Percentiles rank a stretch among this genome's conserved stretches.
Evolutionary conservation across 2,329 filamentous ascomycete genomes (phyloP).

Genomic region (Fusarium dimerum): DNA sequence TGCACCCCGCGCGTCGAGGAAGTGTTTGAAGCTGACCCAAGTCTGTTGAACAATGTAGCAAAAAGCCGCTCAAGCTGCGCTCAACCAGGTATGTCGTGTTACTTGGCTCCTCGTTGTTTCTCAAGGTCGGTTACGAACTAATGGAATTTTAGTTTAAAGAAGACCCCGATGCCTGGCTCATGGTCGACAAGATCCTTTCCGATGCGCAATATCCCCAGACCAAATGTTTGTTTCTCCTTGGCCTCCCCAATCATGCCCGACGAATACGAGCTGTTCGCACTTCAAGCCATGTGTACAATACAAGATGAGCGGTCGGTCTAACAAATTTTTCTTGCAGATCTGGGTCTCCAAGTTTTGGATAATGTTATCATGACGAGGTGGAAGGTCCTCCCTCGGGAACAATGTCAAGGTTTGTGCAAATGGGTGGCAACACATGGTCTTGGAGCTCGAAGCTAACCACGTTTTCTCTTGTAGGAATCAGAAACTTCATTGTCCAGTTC

Average conservation of each 20-base stretch:
- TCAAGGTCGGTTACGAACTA: slow-evolving; percentile 9
- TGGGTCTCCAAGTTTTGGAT: slow-evolving; percentile 94
- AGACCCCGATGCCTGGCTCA: slow-evolving; percentile 95
- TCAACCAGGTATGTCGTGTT: slow-evolving; percentile 76
- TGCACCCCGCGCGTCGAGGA: slow-evolving; percentile 21
- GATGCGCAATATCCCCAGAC: slow-evolving; percentile 93
- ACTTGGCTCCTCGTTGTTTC: slow-evolving; percentile 2
- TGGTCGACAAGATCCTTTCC: slow-evolving; percentile 95
- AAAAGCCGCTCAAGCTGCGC: slow-evolving; percentile 89
- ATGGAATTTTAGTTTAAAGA: slow-evolving; percentile 79
- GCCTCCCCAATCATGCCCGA: slow-evolving; percentile 6
- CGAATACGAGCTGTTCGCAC: not conserved
- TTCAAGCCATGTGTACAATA: not conserved
- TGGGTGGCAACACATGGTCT: slow-evolving; percentile 1
- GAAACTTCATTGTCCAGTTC: slow-evolving; percentile 98
- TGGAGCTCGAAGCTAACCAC: slow-evolving; percentile 12
- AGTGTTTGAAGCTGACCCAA: slow-evolving; percentile 18
- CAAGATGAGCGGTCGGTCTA: slow-evolving; percentile 19
- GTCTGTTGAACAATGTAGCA: slow-evolving; percentile 61
- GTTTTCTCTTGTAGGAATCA: slow-evolving; percentile 67
- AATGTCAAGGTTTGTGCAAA: slow-evolving; percentile 73
- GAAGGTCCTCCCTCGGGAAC: slow-evolving; percentile 95
- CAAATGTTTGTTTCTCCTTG: slow-evolving; percentile 69
- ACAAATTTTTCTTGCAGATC: slow-evolving; percentile 55
- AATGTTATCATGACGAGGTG: slow-evolving; percentile 98